Base-by-base conservation (phyloP, 345 rosid genomes). In the Jatropha curcas region DNA sequence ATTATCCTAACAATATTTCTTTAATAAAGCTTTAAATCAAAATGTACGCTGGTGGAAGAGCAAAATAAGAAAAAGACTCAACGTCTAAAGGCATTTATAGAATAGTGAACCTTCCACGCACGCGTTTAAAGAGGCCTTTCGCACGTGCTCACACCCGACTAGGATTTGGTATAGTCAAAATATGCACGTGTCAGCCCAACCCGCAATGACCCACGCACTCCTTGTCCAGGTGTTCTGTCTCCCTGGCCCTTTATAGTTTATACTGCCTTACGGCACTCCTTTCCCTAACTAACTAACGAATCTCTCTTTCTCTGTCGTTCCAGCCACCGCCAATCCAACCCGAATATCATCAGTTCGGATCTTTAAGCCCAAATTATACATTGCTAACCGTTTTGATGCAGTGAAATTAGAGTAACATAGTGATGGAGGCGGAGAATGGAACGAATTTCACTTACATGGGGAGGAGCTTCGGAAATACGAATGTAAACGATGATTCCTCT, bases 401-500 rank as follows among this genome's bases (percentile, higher is more conserved):
- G 68, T 64, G 67, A 75, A 4, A 39, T 4, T 48, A 51, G 33
- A 35, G 19, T 33, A 19, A 6, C 1, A 22, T 19, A 2, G 19
- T 11, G 69, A 87, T 83, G 92, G 89, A 77, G 76, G 76, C 71
- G 60, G 94, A 81, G 55, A 76, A 62, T 60, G 71, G 74, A 13
- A 69, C 57, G 31, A 81, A 70, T 58, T 85, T 76, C 82, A 70
- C 73, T 7, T 87, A 90, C 60, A 63, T 82, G 82, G 88, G 87
- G 52, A 79, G 80, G 74, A 81, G 71, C 63, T 85, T 80, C 60
- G 74, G 79, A 37, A 85, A 81, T 63, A 60, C 71, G 51, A 74
- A 76, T 70, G 58, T 70, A 74, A 80, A 85, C 67, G 91, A 85
- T 57, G 71, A 74, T 61, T 83, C 94, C 59, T 85, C 92, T 22